A percentile compares a stretch with the other conserved stretches of the same genome.
phyloP scores from a whole-genome alignment of 2,329 filamentous ascomycete species.

The Metarhizium rileyi region DNA sequence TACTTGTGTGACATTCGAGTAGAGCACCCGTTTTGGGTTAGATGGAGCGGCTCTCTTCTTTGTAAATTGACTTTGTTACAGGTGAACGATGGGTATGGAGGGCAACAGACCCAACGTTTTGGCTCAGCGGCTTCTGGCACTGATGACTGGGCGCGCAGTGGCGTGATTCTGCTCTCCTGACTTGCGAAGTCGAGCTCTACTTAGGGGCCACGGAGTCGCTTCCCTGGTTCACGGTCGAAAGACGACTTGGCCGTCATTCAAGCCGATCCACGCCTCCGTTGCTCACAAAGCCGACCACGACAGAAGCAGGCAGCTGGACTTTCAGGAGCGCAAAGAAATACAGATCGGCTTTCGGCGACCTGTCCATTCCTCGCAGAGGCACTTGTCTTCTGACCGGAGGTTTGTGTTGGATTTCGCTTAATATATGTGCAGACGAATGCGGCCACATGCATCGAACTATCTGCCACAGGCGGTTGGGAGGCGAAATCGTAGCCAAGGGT shows the following conservation, averaged over 20 bases:
- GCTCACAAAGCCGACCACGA: no score
- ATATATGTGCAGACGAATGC: constrained; percentile 4
- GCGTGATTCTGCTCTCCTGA: no score
- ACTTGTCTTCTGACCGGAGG: not conserved
- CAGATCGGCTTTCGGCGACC: not conserved
- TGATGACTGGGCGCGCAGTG: not conserved
- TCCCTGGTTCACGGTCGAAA: not conserved
- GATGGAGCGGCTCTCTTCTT: not conserved
- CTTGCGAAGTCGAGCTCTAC: no score
- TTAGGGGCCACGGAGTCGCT: not conserved
- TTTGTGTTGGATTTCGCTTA: constrained; percentile 4
- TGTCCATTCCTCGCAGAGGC: not conserved
- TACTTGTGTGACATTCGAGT: constrained; percentile 1
- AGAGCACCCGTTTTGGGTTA: not conserved
- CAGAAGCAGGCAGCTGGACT: no score
- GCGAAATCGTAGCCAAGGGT: not conserved
- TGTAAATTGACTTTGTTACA: not conserved
- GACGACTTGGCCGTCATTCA: not conserved
- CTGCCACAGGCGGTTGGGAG: not conserved
- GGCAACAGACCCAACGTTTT: not conserved
- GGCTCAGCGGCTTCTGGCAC: not conserved
- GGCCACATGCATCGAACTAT: constrained; percentile 10
- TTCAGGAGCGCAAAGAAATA: not conserved
- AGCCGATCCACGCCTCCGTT: no score
- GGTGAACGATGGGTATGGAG: not conserved